phyloP scores from a whole-genome alignment of 2,329 filamentous ascomycete species.

The Aspergillus sp. region DNA sequence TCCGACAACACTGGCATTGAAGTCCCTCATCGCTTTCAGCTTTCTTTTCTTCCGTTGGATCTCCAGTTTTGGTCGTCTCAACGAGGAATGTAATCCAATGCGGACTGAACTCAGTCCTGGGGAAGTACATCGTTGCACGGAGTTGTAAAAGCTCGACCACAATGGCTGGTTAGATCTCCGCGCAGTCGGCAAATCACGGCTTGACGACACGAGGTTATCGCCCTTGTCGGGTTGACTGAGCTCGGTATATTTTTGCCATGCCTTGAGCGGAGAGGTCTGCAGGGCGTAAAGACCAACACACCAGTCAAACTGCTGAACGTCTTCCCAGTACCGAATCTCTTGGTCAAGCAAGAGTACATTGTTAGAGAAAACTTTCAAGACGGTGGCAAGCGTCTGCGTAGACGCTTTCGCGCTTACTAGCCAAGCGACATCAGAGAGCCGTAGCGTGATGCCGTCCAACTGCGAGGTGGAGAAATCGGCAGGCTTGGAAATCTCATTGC shows the following conservation, averaged over 20 bases:
- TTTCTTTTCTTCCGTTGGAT: slow-evolving; percentile 73
- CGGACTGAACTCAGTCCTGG: slow-evolving; percentile 75
- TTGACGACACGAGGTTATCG: slow-evolving; percentile 33
- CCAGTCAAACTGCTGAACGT: slow-evolving; percentile 76
- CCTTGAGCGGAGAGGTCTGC: slow-evolving; percentile 77
- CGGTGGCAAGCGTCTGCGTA: slow-evolving; percentile 83
- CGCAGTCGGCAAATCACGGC: slow-evolving; percentile 27
- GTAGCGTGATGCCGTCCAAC: slow-evolving; percentile 45
- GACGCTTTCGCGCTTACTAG: slow-evolving; percentile 87
- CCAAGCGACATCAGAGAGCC: slow-evolving; percentile 86
- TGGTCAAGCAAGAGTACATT: slow-evolving; percentile 83
- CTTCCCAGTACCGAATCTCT: slow-evolving; percentile 96
- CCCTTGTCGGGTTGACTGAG: slow-evolving; percentile 42
- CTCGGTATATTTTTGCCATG: slow-evolving; percentile 73
- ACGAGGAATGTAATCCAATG: slow-evolving; percentile 73
- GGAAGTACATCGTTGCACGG: slow-evolving; percentile 75
- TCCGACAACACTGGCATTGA: slow-evolving; percentile 84
- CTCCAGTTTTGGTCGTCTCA: slow-evolving; percentile 75
- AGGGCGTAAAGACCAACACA: slow-evolving; percentile 82
- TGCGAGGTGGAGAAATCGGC: neutral
- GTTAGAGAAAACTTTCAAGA: slow-evolving; percentile 76
- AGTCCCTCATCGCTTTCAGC: slow-evolving; percentile 73
- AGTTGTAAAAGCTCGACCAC: slow-evolving; percentile 72
- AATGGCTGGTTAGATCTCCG: neutral
- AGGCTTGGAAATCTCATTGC: slow-evolving; percentile 10